Base-by-base conservation (phyloP, 108 stramenopile species). In the Cyclotella cryptica region DNA sequence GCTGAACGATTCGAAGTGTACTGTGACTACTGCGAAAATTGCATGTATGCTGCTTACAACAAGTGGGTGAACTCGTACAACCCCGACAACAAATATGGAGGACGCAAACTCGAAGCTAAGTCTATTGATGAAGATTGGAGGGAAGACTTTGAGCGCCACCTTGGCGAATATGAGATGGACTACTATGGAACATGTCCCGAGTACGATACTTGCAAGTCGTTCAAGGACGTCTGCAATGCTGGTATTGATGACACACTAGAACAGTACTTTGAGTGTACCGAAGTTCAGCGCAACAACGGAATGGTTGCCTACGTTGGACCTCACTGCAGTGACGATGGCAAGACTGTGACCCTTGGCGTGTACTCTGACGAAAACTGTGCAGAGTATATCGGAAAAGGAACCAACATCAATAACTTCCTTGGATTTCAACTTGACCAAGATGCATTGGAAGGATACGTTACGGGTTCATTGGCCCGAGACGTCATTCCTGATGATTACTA, bases 341-440 rank as follows among this genome's bases (percentile, higher is more conserved):
- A 75, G 71, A 87, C 87, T 66, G 87, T 96, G 55, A 84, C 82
- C 15, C 74, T 96, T 35, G 92, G 89, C 30, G 87, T 93, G n/a
- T 96, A 81, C 77, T 69, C 84, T 27, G 95, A 96, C 61, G 84
- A 93, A 54, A 64, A 90, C 68, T 96, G 95, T 69, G 79, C 80
- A 45, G 77, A 89, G 74, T 87, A 87, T 70, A 83, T 91, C 54
- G 84, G 82, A 2, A 75, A 83, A 43, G 30, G 74, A 1, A 51
- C 66, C 43, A 53, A 70, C 44, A 76, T 85, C 22, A 28, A 61
- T 19, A 84, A 75, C 64, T 72, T 73, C 44, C 49, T 82, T 0
- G 84, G 84, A 39, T 51, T 51, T 13, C 47, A 73, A 1, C 30
- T 80, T 1, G 81, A 60, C 9, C 77, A 80, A 10, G 69, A 62